Evolutionary conservation across 2,329 filamentous ascomycete genomes (phyloP), one percentile per base, ranked within the genome.

Genomic region (Colletotrichum liriopes): DNA sequence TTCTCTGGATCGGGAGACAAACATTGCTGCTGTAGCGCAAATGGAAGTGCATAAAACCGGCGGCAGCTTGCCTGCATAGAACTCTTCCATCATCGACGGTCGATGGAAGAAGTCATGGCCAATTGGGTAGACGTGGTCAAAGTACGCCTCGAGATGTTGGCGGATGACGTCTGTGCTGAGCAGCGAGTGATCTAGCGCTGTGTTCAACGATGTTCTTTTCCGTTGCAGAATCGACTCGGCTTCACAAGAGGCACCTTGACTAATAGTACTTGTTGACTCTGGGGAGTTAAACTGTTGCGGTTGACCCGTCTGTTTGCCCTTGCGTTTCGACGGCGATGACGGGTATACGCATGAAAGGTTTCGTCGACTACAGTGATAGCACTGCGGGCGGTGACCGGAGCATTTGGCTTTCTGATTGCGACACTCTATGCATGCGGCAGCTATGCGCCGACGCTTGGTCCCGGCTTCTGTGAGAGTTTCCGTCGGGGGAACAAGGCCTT

Each of bases 381-480:
- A 70, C 18, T 70, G 67, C 5, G 67, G 67, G 6, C 67, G 62
- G 18, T 70, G 67, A 8, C 82, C 82, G 0, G 78, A 81, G 65
- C 82, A 84, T 43, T 80, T 82, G 0, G 78, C 76, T 65, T 84
- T 84, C 16, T 78, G 29, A 32, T 6, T 32, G 29, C 29, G 29
- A 32, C 29, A 32, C 29, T 32, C 29, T 32, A 6, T 32, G 29
- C 29, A 32, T 32, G 29, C 29, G 77, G 70, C 70, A 0, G 72
- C 68, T 1, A 75, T 75, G 0, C 79, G 73, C 1, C 77, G 73
- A 4, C 79, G 72, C 69, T 77, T 78, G 39, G 75, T 78, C 1
- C 79, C 79, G 1, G 79, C 78, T 41, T 80, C 74, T 0, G 78
- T 80, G 37, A 78, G 65, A n/a, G 55, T 47, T 29, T 70, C 23